Conservation (phyloP, 345 rosid genomes). For the Dimocarpus longan region DNA sequence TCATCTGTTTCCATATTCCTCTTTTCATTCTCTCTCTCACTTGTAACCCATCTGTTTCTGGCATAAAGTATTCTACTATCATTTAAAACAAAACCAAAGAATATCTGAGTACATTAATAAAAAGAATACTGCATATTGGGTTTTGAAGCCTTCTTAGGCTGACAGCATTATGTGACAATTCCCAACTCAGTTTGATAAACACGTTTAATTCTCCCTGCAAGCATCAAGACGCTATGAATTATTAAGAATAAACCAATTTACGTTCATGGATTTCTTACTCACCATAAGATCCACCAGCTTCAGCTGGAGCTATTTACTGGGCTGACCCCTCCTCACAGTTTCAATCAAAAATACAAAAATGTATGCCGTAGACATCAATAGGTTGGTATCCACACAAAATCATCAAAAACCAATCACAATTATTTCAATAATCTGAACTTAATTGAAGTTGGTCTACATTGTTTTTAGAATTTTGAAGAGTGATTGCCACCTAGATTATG, state of each 20-base stretch:
- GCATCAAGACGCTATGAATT: not conserved
- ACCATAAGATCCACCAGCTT: no score
- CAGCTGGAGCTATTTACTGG: no score
- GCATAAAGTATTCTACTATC: not conserved
- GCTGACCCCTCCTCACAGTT: no score
- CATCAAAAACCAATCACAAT: no score
- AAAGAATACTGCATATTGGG: constrained; percentile 43
- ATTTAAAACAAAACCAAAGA: not conserved
- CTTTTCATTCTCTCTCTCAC: not conserved
- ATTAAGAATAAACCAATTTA: not conserved
- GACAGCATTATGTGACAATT: constrained; percentile 75
- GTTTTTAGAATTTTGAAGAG: not conserved
- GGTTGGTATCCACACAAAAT: no score
- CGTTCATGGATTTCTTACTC: no score
- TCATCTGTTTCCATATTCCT: not conserved
- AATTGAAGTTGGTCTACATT: no score
- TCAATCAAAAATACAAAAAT: no score
- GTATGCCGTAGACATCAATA: no score
- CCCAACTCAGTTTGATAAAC: constrained; percentile 76
- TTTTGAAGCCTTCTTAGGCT: constrained; percentile 47
- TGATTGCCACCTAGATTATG: not conserved
- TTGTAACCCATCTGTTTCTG: not conserved
- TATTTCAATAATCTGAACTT: no score
- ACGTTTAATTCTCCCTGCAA: constrained; percentile 59
- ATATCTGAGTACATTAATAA: not conserved